Conservation (phyloP, 2,329 filamentous ascomycete species). For the Zalaria sp. region DNA sequence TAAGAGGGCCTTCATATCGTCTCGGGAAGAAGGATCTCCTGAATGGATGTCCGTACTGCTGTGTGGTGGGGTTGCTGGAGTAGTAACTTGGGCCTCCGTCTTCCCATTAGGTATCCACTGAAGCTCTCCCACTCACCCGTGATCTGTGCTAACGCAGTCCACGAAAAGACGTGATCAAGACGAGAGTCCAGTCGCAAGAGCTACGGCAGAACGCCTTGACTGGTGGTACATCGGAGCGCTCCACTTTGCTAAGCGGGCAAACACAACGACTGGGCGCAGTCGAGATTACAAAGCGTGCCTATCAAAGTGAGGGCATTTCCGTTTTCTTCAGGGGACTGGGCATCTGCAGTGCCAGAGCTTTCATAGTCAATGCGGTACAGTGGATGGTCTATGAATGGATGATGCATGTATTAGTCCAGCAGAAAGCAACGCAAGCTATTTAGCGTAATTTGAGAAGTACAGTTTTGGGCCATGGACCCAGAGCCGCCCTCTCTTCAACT, state of each 20-base stretch:
- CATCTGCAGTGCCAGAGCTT: slow-evolving; percentile 73
- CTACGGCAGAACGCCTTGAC: slow-evolving; percentile 10
- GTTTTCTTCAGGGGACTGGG: slow-evolving; percentile 74
- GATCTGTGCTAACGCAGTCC: neutral
- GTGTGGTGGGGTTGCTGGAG: slow-evolving; percentile 75
- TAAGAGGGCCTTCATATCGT: slow-evolving; percentile 40
- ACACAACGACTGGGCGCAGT: slow-evolving; percentile 36
- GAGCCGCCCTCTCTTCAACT: no score
- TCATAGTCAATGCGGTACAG: slow-evolving; percentile 83
- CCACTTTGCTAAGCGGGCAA: neutral
- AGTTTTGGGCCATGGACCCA: no score
- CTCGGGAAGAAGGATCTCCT: slow-evolving; percentile 3
- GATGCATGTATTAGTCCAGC: slow-evolving; percentile 6
- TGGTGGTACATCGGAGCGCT: slow-evolving; percentile 6
- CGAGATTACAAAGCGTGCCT: slow-evolving; percentile 51
- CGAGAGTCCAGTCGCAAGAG: slow-evolving; percentile 66
- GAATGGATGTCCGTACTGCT: slow-evolving; percentile 36
- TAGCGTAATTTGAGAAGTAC: no score
- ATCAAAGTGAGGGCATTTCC: slow-evolving; percentile 53
- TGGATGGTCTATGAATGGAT: slow-evolving; percentile 49
- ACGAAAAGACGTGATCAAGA: slow-evolving; percentile 67
- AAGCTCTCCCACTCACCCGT: neutral
- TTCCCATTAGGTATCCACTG: slow-evolving; percentile 50
- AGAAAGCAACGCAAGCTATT: neutral
- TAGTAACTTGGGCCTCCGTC: slow-evolving; percentile 78